A percentile compares a stretch with the other conserved stretches of the same genome.
Conservation (phyloP, 2,329 filamentous ascomycete genomes). For the Cercospora citrullina region DNA sequence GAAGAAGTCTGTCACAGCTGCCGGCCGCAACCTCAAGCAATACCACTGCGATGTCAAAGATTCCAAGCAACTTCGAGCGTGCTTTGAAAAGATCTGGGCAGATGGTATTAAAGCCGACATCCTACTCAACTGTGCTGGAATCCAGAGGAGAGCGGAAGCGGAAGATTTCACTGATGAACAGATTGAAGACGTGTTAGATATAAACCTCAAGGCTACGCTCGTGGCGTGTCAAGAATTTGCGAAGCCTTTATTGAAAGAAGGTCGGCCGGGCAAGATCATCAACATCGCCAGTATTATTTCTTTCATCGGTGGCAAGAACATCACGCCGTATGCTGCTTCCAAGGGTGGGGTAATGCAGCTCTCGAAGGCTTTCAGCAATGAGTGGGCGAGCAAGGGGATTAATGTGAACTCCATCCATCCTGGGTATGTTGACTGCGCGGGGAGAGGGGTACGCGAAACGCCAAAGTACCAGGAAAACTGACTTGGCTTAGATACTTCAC, state of each 20-base stretch:
- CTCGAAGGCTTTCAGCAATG: constrained; percentile 80
- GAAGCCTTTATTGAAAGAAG: constrained; percentile 28
- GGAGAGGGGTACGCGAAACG: too few relatives aligned
- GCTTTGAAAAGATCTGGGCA: constrained; percentile 26
- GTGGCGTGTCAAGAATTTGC: constrained; percentile 31
- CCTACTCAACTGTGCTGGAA: constrained; percentile 36
- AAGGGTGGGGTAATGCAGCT: constrained; percentile 83
- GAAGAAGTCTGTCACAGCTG: constrained; percentile 9
- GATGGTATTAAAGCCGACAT: constrained; percentile 33
- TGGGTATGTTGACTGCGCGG: constrained; percentile 46
- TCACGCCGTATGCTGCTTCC: constrained; percentile 80
- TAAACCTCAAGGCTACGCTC: constrained; percentile 31
- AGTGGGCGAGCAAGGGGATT: constrained; percentile 75
- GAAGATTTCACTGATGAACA: constrained; percentile 36
- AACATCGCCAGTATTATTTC: constrained; percentile 33
- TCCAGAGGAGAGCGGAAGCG: constrained; percentile 33
- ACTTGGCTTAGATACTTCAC: constrained; percentile 24
- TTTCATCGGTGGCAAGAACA: constrained; percentile 57
- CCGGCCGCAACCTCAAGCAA: constrained; percentile 19
- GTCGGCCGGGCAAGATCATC: constrained; percentile 31
- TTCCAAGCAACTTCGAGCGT: constrained; percentile 19
- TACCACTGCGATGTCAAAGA: constrained; percentile 25
- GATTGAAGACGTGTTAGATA: constrained; percentile 32
- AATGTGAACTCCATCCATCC: constrained; percentile 85
- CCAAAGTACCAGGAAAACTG: too few relatives aligned